A percentile compares a stretch with the other conserved stretches of the same genome.
Conservation (phyloP, 768 basidiomycete species). For the Podaxis rugospora region DNA sequence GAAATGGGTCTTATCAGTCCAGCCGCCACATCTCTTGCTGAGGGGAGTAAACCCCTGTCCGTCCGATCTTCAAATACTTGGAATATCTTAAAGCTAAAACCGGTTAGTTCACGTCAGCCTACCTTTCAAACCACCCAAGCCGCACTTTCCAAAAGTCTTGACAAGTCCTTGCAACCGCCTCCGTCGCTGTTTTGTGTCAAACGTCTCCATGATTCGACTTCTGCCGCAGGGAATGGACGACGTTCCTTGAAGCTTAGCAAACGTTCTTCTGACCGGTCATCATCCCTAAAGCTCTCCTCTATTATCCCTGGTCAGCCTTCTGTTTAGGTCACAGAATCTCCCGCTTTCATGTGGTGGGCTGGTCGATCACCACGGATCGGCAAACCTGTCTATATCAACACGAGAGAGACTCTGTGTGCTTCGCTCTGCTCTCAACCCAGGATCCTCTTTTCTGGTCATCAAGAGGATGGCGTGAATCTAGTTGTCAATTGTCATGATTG, state of each 20-base stretch:
- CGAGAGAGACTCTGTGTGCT: neutral
- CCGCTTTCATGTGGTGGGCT: neutral
- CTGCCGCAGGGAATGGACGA: neutral
- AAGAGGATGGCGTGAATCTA: neutral
- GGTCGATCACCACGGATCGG: neutral
- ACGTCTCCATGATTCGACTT: neutral
- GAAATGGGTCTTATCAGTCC: neutral
- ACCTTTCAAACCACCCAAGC: neutral
- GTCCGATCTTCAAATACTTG: neutral
- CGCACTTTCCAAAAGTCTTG: neutral
- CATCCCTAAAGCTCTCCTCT: neutral
- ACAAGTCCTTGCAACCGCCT: slow-evolving; percentile 23
- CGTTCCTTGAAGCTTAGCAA: neutral
- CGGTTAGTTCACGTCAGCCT: neutral
- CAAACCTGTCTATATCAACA: neutral
- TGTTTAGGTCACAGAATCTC: neutral
- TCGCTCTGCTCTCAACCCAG: neutral
- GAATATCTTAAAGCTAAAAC: too few species aligned
- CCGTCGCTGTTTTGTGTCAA: slow-evolving; percentile 25
- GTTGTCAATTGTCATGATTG: neutral
- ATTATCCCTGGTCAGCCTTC: neutral
- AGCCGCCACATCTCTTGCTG: neutral
- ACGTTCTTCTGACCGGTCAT: neutral
- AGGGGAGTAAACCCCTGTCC: neutral
- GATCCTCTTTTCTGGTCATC: neutral